Conservation (phyloP, 495 filamentous ascomycete species). For the Penicillium arizonense region DNA sequence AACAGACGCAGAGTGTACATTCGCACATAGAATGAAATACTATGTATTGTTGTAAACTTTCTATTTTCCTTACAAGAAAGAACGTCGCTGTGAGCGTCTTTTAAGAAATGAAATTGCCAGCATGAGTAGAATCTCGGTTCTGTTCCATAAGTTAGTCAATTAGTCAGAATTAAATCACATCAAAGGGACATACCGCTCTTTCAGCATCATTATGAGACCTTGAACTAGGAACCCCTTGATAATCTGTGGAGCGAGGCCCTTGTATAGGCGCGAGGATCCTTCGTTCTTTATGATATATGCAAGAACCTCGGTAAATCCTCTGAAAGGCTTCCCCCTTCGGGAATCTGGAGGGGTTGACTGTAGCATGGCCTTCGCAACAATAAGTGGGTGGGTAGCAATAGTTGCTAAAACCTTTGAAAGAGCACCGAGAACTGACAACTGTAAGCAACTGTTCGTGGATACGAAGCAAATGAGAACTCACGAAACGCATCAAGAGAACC, state of each 20-base stretch:
- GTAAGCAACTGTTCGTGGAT: conserved; percentile 1
- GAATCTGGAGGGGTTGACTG: conserved; percentile 79
- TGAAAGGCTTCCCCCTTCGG: conserved; percentile 77
- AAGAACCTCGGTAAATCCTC: conserved; percentile 84
- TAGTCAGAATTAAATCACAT: not conserved
- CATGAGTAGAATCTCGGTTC: conserved; percentile 3
- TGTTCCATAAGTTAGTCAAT: not conserved
- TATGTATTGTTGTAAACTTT: too few relatives aligned
- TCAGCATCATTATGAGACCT: conserved; percentile 93
- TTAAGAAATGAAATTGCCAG: not conserved
- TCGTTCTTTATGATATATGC: conserved; percentile 77
- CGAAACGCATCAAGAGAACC: conserved; percentile 76
- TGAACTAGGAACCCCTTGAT: conserved; percentile 84
- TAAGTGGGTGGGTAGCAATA: conserved; percentile 81
- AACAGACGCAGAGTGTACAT: too few relatives aligned
- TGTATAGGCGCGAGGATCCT: conserved; percentile 75
- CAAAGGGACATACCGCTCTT: conserved; percentile 66
- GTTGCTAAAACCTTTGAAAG: conserved; percentile 83
- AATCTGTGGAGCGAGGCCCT: conserved; percentile 84
- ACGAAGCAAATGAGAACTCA: conserved; percentile 39
- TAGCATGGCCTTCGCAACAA: conserved; percentile 87
- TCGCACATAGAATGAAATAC: too few relatives aligned
- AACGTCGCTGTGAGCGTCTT: not conserved
- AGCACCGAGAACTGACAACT: conserved; percentile 66
- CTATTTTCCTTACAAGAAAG: too few relatives aligned